Evolutionary conservation across 768 basidiomycete genomes (phyloP).

Genomic region (Psilocybe cyanescens): DNA sequence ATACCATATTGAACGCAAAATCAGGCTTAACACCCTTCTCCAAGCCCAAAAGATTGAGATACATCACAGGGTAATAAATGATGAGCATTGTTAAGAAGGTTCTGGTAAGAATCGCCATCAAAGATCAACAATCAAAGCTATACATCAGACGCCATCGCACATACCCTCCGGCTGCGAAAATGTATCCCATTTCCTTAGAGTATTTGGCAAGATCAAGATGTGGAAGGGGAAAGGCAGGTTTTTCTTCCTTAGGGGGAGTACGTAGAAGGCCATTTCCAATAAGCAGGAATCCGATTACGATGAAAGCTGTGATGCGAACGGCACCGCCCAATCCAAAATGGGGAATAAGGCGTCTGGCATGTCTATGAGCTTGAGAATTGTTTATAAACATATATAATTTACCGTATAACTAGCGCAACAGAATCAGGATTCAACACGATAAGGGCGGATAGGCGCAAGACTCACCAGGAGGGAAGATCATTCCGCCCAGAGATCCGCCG

Average conservation of each 20-base stretch:
- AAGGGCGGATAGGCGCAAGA: neutral
- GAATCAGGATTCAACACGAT: neutral
- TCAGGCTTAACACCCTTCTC: constrained; percentile 42
- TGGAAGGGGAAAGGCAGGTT: constrained; percentile 22
- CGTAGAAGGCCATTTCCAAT: constrained; percentile 32
- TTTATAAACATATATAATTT: neutral
- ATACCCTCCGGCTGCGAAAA: constrained; percentile 31
- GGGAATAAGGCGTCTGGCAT: constrained; percentile 21
- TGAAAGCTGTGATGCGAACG: constrained; percentile 32
- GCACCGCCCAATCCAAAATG: constrained; percentile 31
- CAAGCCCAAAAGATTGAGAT: constrained; percentile 53
- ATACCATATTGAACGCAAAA: constrained; percentile 52
- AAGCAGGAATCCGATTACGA: constrained; percentile 28
- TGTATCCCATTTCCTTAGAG: constrained; percentile 34
- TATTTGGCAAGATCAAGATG: constrained; percentile 33
- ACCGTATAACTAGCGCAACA: constrained; percentile 25
- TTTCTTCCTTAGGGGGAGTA: constrained; percentile 23
- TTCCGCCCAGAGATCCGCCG: constrained; percentile 45
- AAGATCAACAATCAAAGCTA: constrained; percentile 13
- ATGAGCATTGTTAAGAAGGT: constrained; percentile 22
- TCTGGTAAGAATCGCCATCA: constrained; percentile 11
- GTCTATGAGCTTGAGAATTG: neutral
- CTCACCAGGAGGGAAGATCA: constrained; percentile 36
- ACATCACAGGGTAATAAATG: constrained; percentile 47
- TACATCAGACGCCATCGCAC: constrained; percentile 2